These are phyloP conservation scores for Hygrophila difformis DNA, from an alignment of 257 asterid species.

Conservation along the genomic window DNA sequence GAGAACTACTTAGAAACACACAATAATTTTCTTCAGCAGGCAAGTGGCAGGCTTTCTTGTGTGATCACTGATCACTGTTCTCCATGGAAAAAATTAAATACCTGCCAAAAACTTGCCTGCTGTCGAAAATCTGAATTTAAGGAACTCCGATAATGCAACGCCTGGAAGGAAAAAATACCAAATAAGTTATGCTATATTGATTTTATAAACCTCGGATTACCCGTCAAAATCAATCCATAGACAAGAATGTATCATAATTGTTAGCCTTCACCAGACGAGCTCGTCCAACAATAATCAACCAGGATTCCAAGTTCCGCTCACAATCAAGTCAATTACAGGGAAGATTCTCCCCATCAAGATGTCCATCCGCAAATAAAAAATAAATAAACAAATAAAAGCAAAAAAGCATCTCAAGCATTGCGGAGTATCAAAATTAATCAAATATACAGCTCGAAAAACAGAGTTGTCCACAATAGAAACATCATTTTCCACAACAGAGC, in stretches of 20 bases:
- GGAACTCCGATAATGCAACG: constrained; percentile 19
- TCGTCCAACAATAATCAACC: too few species aligned
- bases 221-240: too few species aligned
- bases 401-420: constrained; percentile 9
- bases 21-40: constrained; percentile 15
- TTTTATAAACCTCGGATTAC: too few species aligned
- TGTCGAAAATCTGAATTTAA: constrained; percentile 8
- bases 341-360: neutral
- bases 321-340: constrained; percentile 11
- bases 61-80: constrained; percentile 16
- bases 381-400: neutral
- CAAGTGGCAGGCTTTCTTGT: constrained; percentile 30
- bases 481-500: neutral
- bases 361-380: constrained; percentile 4
- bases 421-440: neutral
- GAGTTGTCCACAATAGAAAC: neutral
- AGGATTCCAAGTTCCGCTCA: neutral
- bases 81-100: constrained; percentile 20
- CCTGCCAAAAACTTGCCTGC: constrained; percentile 3
- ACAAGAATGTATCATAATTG: neutral
- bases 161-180: constrained; percentile 27
- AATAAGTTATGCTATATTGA: too few species aligned
- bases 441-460: constrained; percentile 10
- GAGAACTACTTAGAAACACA: constrained; percentile 10
- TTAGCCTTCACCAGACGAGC: too few species aligned